phyloP scores from a whole-genome alignment of 768 basidiomycete species.

The Royoungia palumana region DNA sequence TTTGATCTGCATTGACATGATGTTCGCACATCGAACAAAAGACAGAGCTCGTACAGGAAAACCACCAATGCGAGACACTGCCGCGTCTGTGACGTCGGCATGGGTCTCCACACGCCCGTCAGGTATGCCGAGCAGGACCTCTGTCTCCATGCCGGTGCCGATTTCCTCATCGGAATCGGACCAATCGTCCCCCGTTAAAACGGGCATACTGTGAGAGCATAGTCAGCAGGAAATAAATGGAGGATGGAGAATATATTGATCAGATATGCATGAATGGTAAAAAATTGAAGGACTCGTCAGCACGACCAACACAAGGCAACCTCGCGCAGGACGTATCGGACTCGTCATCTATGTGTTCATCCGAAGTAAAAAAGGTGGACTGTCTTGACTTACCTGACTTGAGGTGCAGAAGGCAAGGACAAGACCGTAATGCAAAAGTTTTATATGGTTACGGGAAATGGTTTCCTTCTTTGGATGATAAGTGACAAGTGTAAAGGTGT shows the following conservation, averaged over 20 bases:
- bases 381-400: slow-evolving; percentile 17
- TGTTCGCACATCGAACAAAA: slow-evolving; percentile 45
- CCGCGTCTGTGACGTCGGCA: slow-evolving; percentile 65
- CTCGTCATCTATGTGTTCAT: slow-evolving; percentile 74
- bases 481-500: not conserved
- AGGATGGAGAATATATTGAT: slow-evolving; percentile 31
- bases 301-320: slow-evolving; percentile 53
- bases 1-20: slow-evolving; percentile 42
- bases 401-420: slow-evolving; percentile 7
- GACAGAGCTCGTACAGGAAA: slow-evolving; percentile 70
- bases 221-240: slow-evolving; percentile 3
- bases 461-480: slow-evolving; percentile 16
- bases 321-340: slow-evolving; percentile 61
- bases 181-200: slow-evolving; percentile 56
- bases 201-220: slow-evolving; percentile 36
- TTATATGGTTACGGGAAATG: slow-evolving; percentile 13
- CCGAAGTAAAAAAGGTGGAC: slow-evolving; percentile 21
- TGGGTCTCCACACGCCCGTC: slow-evolving; percentile 63
- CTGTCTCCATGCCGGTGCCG: slow-evolving; percentile 56
- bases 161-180: slow-evolving; percentile 78
- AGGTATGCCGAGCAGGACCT: slow-evolving; percentile 76
- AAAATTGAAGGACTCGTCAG: slow-evolving; percentile 62
- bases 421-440: slow-evolving; percentile 13
- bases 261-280: slow-evolving; percentile 97
- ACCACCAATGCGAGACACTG: slow-evolving; percentile 88